Base-by-base conservation (phyloP, 805 yeast species). In the Debaryomyces castellii region DNA sequence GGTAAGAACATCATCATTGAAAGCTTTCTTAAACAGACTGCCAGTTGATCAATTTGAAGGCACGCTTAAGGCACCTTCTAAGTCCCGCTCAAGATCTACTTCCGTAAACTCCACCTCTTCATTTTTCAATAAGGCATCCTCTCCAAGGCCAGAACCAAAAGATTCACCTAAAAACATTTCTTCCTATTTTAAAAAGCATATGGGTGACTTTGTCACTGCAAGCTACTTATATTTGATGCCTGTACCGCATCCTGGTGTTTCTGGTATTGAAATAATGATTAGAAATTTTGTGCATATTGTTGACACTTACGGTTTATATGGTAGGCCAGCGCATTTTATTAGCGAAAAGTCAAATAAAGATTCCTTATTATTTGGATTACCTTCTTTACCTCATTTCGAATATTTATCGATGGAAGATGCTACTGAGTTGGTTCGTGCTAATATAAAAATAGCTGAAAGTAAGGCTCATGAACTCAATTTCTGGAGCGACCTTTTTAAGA, bases 331-430 rank as follows among this genome's bases (percentile, higher is more conserved):
- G 44, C 81, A 85, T 48, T 75, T 89, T 53, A 82, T 78, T 55
- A 88, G 94, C 17, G 87, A 87, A 62, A 89, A 87, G 63, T 59
- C 71, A 1, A 87, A 89, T 53, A 60, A 76, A 38, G 66, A 76
- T 27, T 85, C 92, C 12, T 68, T 89, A 58, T 72, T 89, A 27
- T 87, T 85, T 67, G 92, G 85, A 0, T 70, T 87, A 48, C 95
- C 95, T 4, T 79, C 82, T 18, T 71, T 87, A 55, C 95, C 95
- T 3, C 81, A 77, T 47, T 80, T 82, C 25, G 78, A 81, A 53
- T 83, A 83, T 50, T 57, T 87, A 49, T 57, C 71, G 2, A 49
- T 51, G 12, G 59, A 53, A 1, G 67, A 63, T 16, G 63, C 68
- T 1, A 50, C 47, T 20, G 50, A 49, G 9, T 46, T 59, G 6